These are phyloP conservation scores for Camellia japonica DNA, from an alignment of 148 eudicot species.

Conservation along the genomic window DNA sequence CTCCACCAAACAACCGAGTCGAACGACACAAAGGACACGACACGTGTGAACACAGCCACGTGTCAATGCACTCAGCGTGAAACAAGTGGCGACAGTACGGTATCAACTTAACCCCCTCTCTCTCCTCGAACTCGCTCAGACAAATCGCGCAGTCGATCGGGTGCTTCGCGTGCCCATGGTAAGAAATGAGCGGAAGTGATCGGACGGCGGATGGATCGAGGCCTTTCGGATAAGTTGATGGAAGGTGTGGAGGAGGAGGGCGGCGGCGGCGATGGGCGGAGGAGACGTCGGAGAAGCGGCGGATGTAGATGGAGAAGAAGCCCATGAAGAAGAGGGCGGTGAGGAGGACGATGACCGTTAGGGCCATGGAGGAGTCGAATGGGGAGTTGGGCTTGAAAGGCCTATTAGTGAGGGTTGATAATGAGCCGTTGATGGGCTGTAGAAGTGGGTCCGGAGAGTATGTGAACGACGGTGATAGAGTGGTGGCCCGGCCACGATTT, in stretches of 20 bases:
- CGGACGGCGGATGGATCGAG: slow-evolving; percentile 34
- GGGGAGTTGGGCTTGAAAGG: slow-evolving; percentile 28
- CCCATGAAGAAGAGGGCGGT: slow-evolving; percentile 69
- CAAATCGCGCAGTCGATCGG: slow-evolving; percentile 52
- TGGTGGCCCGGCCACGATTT: not conserved
- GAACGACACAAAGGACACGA: slow-evolving; percentile 71
- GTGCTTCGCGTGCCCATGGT: slow-evolving; percentile 38
- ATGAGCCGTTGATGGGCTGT: slow-evolving; percentile 3
- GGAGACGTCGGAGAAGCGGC: slow-evolving; percentile 42
- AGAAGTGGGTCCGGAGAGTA: slow-evolving; percentile 16
- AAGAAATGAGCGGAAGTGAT: slow-evolving; percentile 43
- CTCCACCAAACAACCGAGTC: slow-evolving; percentile 7
- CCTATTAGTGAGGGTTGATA: not conserved
- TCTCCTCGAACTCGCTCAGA: slow-evolving; percentile 48
- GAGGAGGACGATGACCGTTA: slow-evolving; percentile 53
- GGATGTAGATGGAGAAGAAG: slow-evolving; percentile 65
- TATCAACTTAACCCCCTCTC: slow-evolving; percentile 42
- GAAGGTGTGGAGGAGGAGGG: not conserved
- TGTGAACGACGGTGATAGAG: not conserved
- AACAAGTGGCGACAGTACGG: slow-evolving; percentile 54
- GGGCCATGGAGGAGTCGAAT: slow-evolving; percentile 57
- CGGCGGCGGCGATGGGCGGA: slow-evolving; percentile 16
- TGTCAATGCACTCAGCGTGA: slow-evolving; percentile 60
- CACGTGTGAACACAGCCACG: slow-evolving; percentile 65
- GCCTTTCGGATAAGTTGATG: not conserved